These are phyloP conservation scores for Hypocrella siamensis DNA, from an alignment of 2,329 filamentous ascomycete species.

Conservation along the genomic window DNA sequence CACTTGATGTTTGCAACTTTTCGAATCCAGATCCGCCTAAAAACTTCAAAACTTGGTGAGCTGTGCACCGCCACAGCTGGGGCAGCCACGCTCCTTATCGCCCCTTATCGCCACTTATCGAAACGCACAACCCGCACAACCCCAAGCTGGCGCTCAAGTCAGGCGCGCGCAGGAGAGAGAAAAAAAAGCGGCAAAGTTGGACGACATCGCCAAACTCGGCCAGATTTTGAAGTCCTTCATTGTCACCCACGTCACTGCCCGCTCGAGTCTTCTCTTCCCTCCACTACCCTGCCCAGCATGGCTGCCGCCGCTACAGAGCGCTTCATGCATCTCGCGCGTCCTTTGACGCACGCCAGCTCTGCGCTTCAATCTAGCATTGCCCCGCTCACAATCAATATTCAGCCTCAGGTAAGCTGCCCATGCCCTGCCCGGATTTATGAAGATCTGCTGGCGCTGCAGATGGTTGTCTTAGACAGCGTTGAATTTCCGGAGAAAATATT, in stretches of 20 bases:
- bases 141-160: constrained; percentile 24
- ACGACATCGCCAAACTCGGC: constrained; percentile 16
- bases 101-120: constrained; percentile 29
- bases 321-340: constrained; percentile 89
- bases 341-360: constrained; percentile 66
- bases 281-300: constrained; percentile 47
- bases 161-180: too few relatives aligned
- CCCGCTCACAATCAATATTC: constrained; percentile 85
- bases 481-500: too few relatives aligned
- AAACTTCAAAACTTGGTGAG: constrained; percentile 5
- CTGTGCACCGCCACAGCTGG: neutral
- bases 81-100: constrained; percentile 12
- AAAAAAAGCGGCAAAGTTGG: constrained; percentile 27
- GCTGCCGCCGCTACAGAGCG: constrained; percentile 59
- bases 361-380: constrained; percentile 74
- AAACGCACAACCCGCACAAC: constrained; percentile 34
- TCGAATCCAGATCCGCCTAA: constrained; percentile 2
- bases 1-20: neutral
- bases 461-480: too few relatives aligned
- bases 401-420: constrained; percentile 95
- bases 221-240: constrained; percentile 4
- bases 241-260: neutral
- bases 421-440: too few relatives aligned
- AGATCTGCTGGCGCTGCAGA: too few relatives aligned
- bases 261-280: constrained; percentile 5